A percentile compares a stretch with the other conserved stretches of the same genome.
phyloP scores from a whole-genome alignment of 306 rosid species.

The Cercis canadensis region DNA sequence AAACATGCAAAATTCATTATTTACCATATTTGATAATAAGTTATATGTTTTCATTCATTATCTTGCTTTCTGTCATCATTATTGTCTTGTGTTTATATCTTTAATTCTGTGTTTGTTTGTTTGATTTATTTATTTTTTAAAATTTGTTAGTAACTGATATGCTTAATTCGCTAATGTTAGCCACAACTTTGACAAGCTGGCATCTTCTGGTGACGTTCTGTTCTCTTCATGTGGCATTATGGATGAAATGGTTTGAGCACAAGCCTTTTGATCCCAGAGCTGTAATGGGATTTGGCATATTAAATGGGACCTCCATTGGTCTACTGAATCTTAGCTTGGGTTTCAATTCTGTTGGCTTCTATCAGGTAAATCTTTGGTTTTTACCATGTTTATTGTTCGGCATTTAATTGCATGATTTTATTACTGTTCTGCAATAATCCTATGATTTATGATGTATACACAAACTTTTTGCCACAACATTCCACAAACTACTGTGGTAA shows the following conservation, averaged over 20 bases:
- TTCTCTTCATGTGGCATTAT: constrained; percentile 65
- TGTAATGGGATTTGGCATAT: constrained; percentile 66
- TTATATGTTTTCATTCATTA: neutral
- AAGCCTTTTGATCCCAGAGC: constrained; percentile 65
- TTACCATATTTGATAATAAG: neutral
- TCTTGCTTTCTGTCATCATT: neutral
- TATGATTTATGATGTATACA: too few relatives aligned
- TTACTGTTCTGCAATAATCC: too few relatives aligned
- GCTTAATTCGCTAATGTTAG: constrained; percentile 16
- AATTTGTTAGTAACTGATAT: constrained; percentile 7
- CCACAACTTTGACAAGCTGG: constrained; percentile 72
- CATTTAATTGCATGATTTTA: too few relatives aligned
- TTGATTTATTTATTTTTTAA: neutral
- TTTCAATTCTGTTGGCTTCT: constrained; percentile 68
- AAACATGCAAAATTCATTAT: neutral
- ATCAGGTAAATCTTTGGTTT: constrained; percentile 46
- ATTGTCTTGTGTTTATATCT: neutral
- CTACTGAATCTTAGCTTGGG: constrained; percentile 65
- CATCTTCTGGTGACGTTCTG: constrained; percentile 68
- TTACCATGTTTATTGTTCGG: neutral
- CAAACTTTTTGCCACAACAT: too few relatives aligned
- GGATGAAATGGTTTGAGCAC: constrained; percentile 62
- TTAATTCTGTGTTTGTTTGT: neutral
- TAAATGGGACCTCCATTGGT: constrained; percentile 70
- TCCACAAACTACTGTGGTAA: too few relatives aligned